Evolutionary conservation across 495 filamentous ascomycete genomes (phyloP), one percentile per base, ranked within the genome.

Genomic region (Trichocladium antarcticum): DNA sequence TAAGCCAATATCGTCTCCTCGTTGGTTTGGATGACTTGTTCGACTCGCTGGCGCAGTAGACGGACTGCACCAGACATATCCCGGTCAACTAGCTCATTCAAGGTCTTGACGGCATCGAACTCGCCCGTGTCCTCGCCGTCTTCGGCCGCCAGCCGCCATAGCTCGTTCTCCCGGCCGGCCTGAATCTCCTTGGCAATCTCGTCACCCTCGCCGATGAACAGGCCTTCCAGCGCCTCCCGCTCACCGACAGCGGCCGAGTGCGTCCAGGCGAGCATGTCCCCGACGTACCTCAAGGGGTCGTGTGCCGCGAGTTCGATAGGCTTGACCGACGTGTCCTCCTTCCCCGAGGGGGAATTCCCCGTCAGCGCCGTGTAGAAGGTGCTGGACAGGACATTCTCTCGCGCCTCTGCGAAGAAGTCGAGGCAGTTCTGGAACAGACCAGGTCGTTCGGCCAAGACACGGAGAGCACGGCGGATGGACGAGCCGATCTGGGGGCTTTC

Each of bases 241-340:
- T 99, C 92, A 16, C 89, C 89, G 0, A 97, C 92, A 0, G 90
- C 80, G 6, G 89, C 83, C 1, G 93, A 96, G 60, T 99, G 92
- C 2, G 82, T 80, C 92, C 92, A 99, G 6, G 92, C 92, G 14
- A 97, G 76, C 90, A 99, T 97, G 61, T 99, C 92, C 17, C 92
- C 89, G 16, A 94, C 81, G 59, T 97, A 99, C 29, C 92, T 76
- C 12, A 99, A 68, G 11, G 87, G 84, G 59, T 99, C 92, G 58
- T 96, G 89, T 10, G 92, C 88, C 28, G 81, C 85, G 38, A 95
- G 75, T 61, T 99, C 93, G 55, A 99, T 99, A 0, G 93, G 89
- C 52, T 97, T 96, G 20, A 85, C 76, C 5, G 76, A 75, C 9
- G 61, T 49, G 37, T 73, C 68, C 38, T 71, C 68, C 14, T 57